A percentile compares a stretch with the other conserved stretches of the same genome.
Conservation (phyloP, 331 rosid genomes). For the Ulmus americana region DNA sequence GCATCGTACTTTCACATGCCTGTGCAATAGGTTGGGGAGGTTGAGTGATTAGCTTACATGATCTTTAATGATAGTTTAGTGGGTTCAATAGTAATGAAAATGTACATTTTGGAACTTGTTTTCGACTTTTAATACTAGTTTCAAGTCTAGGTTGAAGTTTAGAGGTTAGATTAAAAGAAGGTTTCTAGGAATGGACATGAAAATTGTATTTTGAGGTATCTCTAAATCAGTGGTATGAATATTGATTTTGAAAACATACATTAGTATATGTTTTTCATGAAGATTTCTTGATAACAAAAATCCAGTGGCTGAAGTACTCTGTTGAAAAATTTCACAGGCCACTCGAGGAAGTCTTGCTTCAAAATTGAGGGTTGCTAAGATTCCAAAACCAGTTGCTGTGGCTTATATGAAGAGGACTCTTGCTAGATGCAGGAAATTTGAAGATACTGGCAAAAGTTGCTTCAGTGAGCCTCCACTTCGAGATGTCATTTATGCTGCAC, state of each 20-base stretch:
- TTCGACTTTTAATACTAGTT: too few species aligned
- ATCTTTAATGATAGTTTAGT: background rate
- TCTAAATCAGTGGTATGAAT: too few species aligned
- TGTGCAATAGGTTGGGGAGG: background rate
- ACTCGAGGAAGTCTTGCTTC: slow-evolving; percentile 72
- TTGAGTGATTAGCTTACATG: background rate
- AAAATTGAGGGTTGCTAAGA: slow-evolving; percentile 62
- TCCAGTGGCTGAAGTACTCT: slow-evolving; percentile 10
- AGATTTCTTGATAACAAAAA: background rate
- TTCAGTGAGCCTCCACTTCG: slow-evolving; percentile 55
- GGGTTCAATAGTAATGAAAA: background rate
- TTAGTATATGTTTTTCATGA: background rate
- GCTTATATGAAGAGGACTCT: slow-evolving; percentile 77
- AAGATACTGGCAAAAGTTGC: slow-evolving; percentile 68
- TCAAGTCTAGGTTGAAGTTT: too few species aligned
- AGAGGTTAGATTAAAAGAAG: too few species aligned
- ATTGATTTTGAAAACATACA: background rate
- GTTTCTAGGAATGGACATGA: too few species aligned
- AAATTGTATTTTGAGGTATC: too few species aligned
- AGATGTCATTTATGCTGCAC: slow-evolving; percentile 49
- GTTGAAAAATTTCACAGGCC: slow-evolving; percentile 50
- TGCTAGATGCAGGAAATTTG: slow-evolving; percentile 58
- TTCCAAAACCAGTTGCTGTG: slow-evolving; percentile 58
- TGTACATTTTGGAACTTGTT: too few species aligned
- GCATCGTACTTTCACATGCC: background rate